phyloP scores from a whole-genome alignment of 2,329 filamentous ascomycete species.

The Cordyceps fumosorosea region DNA sequence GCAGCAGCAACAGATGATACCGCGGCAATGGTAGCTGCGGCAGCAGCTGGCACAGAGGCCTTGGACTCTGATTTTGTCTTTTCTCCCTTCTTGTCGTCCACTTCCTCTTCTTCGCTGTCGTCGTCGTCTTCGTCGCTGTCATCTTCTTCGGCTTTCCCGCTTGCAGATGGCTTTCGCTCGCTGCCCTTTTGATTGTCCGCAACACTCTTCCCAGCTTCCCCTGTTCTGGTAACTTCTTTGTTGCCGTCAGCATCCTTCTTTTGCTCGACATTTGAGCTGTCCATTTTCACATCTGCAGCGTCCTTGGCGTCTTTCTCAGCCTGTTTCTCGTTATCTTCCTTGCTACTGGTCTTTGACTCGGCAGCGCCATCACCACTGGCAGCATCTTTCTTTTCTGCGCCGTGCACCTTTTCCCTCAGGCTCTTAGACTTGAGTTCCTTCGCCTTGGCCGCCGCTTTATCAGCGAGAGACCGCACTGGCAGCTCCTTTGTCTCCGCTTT shows the following conservation, averaged over 20 bases:
- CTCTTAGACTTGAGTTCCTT: slow-evolving; percentile 51
- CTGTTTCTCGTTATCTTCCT: slow-evolving; percentile 11
- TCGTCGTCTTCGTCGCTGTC: slow-evolving; percentile 10
- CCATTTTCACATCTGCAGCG: slow-evolving; percentile 25
- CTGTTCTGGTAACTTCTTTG: slow-evolving; percentile 9
- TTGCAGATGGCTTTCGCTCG: background rate
- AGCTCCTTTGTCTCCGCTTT: slow-evolving; percentile 27
- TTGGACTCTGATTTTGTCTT: background rate
- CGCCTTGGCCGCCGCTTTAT: slow-evolving; percentile 60
- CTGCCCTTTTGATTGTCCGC: too few species aligned
- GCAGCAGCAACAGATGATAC: slow-evolving; percentile 1
- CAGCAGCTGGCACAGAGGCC: background rate
- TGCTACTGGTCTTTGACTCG: background rate
- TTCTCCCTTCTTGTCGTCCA: background rate
- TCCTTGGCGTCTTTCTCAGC: slow-evolving; percentile 16
- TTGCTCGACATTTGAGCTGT: slow-evolving; percentile 18
- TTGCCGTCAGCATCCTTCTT: slow-evolving; percentile 5
- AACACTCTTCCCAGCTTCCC: background rate
- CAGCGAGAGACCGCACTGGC: slow-evolving; percentile 48
- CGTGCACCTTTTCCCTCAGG: slow-evolving; percentile 49
- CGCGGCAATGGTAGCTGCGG: background rate
- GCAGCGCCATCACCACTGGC: background rate
- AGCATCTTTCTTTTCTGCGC: slow-evolving; percentile 28
- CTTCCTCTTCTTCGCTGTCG: background rate
- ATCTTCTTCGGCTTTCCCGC: background rate